Evolutionary conservation across 2,329 filamentous ascomycete species (phyloP).

Genomic region (Fusarium sublunatum): DNA sequence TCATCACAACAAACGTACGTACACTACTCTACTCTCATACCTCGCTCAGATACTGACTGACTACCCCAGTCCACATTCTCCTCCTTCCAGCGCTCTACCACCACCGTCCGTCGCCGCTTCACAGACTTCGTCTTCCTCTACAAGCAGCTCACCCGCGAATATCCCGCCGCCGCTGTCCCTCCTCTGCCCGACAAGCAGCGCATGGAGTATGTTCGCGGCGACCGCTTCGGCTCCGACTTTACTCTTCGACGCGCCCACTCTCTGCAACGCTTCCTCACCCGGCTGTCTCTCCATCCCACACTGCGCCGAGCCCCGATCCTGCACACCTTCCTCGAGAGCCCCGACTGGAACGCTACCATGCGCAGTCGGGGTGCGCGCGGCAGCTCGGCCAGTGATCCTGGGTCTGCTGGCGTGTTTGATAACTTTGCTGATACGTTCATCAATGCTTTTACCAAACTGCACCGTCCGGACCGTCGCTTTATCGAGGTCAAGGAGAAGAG

Average conservation of each 20-base stretch:
- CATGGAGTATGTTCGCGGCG: constrained; percentile 97
- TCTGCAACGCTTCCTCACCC: constrained; percentile 88
- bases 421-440: constrained; percentile 96
- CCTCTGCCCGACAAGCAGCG: constrained; percentile 98
- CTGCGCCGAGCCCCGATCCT: constrained; percentile 85
- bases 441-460: constrained; percentile 95
- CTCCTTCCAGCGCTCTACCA: constrained; percentile 85
- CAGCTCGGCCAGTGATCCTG: constrained; percentile 61
- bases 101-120: constrained; percentile 87
- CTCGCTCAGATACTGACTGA: constrained; percentile 19
- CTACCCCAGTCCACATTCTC: constrained; percentile 84
- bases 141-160: constrained; percentile 88
- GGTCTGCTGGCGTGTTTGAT: constrained; percentile 83
- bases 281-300: constrained; percentile 87
- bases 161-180: constrained; percentile 90
- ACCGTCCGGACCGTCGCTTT: constrained; percentile 94
- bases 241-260: constrained; percentile 89
- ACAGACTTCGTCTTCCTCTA: constrained; percentile 98
- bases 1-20: constrained; percentile 86
- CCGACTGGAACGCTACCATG: constrained; percentile 98
- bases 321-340: constrained; percentile 89
- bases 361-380: constrained; percentile 76
- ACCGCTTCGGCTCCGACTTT: constrained; percentile 94
- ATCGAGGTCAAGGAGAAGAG: constrained; percentile 92
- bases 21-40: not conserved